phyloP scores from a whole-genome alignment of 352 stramenopile species.

The Globisporangium splendens region DNA sequence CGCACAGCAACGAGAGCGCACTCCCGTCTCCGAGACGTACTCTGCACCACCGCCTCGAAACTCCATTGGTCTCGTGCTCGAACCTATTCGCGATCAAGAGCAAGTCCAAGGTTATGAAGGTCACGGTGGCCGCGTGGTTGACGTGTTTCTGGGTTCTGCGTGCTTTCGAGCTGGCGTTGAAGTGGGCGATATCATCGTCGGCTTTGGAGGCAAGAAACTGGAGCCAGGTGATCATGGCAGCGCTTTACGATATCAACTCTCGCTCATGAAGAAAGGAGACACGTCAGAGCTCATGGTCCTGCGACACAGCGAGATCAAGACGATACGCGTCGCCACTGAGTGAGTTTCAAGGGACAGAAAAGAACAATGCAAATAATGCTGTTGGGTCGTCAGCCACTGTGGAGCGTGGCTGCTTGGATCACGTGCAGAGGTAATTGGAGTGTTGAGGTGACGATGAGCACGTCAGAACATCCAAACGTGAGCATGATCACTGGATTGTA shows the following conservation, averaged over 20 bases:
- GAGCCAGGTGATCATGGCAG: slow-evolving; percentile 49
- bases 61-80: slow-evolving; percentile 49
- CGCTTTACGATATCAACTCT: slow-evolving; percentile 44
- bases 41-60: slow-evolving; percentile 36
- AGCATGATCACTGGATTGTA: too few relatives aligned
- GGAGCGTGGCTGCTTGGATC: too few relatives aligned
- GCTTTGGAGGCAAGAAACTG: slow-evolving; percentile 43
- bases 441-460: too few relatives aligned
- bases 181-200: slow-evolving; percentile 48
- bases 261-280: slow-evolving; percentile 51
- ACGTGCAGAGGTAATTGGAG: too few relatives aligned
- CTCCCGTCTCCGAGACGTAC: slow-evolving; percentile 29
- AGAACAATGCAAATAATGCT: too few relatives aligned
- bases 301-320: slow-evolving; percentile 30
- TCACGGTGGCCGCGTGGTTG: slow-evolving; percentile 40
- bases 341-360: slow-evolving; percentile 9
- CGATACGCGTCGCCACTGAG: slow-evolving; percentile 43
- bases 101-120: slow-evolving; percentile 34
- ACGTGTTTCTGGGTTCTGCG: slow-evolving; percentile 46
- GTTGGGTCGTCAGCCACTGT: too few relatives aligned
- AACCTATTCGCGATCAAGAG: slow-evolving; percentile 32
- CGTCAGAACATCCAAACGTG: too few relatives aligned
- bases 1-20: slow-evolving; percentile 33
- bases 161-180: slow-evolving; percentile 47
- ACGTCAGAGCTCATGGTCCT: slow-evolving; percentile 42